These are phyloP conservation scores for Ceratonia siliqua DNA, from an alignment of 306 rosid species.

Conservation along the genomic window DNA sequence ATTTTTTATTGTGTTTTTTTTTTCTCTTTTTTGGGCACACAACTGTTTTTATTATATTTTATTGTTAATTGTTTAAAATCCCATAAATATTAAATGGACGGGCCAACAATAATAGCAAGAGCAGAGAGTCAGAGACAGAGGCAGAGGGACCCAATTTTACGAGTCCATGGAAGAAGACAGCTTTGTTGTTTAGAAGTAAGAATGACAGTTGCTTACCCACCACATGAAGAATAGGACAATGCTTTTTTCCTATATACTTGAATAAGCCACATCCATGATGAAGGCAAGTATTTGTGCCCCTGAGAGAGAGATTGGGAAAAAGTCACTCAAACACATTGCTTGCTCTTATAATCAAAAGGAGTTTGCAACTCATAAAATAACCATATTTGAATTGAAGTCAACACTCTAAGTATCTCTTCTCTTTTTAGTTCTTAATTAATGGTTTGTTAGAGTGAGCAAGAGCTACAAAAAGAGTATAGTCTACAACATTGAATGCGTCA, in stretches of 20 bases:
- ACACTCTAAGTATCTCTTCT: background rate
- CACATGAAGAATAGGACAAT: constrained; percentile 10
- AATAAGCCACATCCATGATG: background rate
- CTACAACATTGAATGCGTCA: background rate
- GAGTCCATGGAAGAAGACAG: background rate
- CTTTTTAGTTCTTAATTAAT: background rate
- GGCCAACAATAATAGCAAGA: background rate
- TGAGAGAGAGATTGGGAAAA: too few species aligned
- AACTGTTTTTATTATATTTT: too few species aligned
- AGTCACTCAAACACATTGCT: background rate
- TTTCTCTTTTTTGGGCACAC: too few species aligned
- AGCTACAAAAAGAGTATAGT: background rate
- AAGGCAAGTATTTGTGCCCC: constrained; percentile 10
- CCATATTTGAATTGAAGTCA: too few species aligned
- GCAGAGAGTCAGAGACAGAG: too few species aligned
- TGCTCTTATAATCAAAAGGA: background rate
- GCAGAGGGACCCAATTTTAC: background rate
- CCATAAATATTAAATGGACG: background rate
- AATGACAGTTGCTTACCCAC: background rate
- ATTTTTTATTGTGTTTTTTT: too few species aligned
- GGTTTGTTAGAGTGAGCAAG: background rate
- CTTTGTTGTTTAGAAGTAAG: background rate
- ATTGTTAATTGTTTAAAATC: too few species aligned
- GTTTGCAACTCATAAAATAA: background rate
- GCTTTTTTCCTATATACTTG: background rate